Evolutionary conservation across 768 basidiomycete genomes (phyloP).

Genomic region (Sporobolomyces roseus): DNA sequence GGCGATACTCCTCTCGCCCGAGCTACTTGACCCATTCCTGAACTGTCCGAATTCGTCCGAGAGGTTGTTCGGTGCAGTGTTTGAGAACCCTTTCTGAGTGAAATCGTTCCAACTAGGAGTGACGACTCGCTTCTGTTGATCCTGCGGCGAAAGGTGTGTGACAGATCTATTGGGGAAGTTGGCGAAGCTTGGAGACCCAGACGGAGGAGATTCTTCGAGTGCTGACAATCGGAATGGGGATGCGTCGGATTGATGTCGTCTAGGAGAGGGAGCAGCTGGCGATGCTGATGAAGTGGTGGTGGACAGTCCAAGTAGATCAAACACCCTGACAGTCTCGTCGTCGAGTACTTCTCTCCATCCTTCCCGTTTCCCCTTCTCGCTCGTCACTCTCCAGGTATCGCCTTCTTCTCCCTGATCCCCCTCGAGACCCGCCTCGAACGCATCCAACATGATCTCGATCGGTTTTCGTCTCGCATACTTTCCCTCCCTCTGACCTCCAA

Average conservation of each 20-base stretch:
- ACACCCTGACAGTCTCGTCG: conserved; percentile 20
- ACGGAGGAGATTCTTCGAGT: neutral
- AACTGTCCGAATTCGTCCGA: conserved; percentile 20
- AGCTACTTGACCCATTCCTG: neutral
- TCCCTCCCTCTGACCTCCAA: neutral
- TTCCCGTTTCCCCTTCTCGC: neutral
- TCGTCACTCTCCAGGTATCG: neutral
- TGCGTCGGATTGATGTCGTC: neutral
- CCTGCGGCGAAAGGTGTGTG: conserved; percentile 4
- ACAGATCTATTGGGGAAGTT: conserved; percentile 14
- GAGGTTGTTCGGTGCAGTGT: neutral
- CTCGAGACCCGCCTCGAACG: neutral
- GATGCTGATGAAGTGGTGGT: neutral
- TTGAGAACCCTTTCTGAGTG: conserved; percentile 25
- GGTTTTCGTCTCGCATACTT: conserved; percentile 11
- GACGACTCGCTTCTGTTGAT: conserved; percentile 2
- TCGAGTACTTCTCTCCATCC: conserved; percentile 9
- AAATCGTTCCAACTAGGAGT: conserved; percentile 29
- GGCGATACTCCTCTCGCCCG: too few species aligned
- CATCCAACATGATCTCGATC: conserved; percentile 16
- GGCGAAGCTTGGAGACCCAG: neutral
- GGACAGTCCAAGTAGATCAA: conserved; percentile 20
- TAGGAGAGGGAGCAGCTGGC: neutral
- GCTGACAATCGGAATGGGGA: neutral
- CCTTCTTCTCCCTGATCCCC: neutral